Evolutionary conservation across 441 rosid species (phyloP).

Genomic region (Erodium moschatum): DNA sequence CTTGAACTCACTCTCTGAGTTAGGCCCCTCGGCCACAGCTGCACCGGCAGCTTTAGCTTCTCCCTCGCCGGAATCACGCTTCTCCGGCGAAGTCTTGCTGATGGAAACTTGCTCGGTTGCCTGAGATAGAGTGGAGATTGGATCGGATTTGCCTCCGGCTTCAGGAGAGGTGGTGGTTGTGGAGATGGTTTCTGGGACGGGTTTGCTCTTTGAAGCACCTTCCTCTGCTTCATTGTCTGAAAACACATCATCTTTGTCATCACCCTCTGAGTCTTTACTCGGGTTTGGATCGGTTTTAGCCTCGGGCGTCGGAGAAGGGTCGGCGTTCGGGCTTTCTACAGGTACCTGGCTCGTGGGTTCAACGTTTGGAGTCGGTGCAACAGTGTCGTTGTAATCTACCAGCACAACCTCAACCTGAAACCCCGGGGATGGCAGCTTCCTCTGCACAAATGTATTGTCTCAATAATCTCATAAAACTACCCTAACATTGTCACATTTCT

Average conservation of each 20-base stretch:
- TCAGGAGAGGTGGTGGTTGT: constrained; percentile 31
- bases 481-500: too few species aligned
- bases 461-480: too few species aligned
- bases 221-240: constrained; percentile 71
- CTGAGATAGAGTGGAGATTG: constrained; percentile 38
- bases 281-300: constrained; percentile 30
- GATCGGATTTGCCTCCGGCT: constrained; percentile 32
- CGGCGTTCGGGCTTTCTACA: constrained; percentile 34
- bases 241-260: constrained; percentile 75
- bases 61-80: constrained; percentile 23
- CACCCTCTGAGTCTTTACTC: constrained; percentile 33
- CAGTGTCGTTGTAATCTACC: constrained; percentile 42
- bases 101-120: constrained; percentile 52
- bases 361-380: constrained; percentile 27
- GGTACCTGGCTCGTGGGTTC: constrained; percentile 31
- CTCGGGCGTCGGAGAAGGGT: constrained; percentile 30
- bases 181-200: constrained; percentile 18
- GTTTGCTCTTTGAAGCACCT: constrained; percentile 35
- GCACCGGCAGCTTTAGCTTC: constrained; percentile 26
- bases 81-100: constrained; percentile 32
- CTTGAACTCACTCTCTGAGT: constrained; percentile 69
- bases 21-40: constrained; percentile 22
- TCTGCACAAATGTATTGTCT: too few species aligned
- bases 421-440: constrained; percentile 93
- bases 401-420: constrained; percentile 91